Evolutionary conservation across 2,329 filamentous ascomycete genomes (phyloP).

Genomic region (Magnaporthales sp.): DNA sequence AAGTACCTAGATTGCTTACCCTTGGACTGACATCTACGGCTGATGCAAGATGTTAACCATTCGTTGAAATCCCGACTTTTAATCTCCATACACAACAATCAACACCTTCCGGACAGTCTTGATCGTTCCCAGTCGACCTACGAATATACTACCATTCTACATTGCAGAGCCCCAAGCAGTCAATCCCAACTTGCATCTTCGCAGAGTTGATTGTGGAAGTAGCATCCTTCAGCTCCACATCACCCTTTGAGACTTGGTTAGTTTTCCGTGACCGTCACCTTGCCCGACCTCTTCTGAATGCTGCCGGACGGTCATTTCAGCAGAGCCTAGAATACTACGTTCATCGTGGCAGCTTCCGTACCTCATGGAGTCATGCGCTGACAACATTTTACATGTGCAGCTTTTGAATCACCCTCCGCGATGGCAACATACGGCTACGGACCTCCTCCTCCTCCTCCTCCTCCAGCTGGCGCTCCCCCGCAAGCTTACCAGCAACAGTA

Average conservation of each 20-base stretch:
- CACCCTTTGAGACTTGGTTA: background rate
- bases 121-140: background rate
- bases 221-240: background rate
- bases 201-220: background rate
- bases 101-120: background rate
- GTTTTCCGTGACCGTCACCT: background rate
- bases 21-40: background rate
- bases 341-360: background rate
- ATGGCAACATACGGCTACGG: constrained; percentile 47
- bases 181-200: background rate
- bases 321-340: background rate
- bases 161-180: background rate
- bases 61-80: background rate
- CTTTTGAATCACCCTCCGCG: background rate
- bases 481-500: constrained; percentile 25
- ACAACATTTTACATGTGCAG: background rate
- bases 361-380: background rate
- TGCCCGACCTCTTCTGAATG: background rate
- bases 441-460: constrained; percentile 43
- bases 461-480: constrained; percentile 24
- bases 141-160: background rate
- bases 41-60: background rate
- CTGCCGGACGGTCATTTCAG: background rate
- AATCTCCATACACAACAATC: background rate
- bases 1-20: background rate